These are phyloP conservation scores for Ophiostoma ulmi DNA, from an alignment of 2,329 filamentous ascomycete species.

Conservation along the genomic window DNA sequence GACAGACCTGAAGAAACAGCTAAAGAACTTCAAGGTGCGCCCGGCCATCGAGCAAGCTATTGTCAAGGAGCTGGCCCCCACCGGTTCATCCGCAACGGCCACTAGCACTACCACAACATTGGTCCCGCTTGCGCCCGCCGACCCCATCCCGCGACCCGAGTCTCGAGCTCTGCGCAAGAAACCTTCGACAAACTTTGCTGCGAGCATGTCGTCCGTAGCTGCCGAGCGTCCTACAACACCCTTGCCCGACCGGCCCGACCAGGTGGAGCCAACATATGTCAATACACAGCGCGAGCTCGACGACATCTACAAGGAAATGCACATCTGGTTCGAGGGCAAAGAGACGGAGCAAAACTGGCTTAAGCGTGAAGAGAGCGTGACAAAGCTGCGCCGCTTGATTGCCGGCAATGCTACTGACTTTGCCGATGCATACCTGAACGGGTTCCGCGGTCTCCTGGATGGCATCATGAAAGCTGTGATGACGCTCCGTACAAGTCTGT, in stretches of 20 bases:
- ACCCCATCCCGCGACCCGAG: conserved; percentile 39
- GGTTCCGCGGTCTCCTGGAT: conserved; percentile 71
- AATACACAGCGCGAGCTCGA: conserved; percentile 85
- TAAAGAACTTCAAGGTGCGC: conserved; percentile 77
- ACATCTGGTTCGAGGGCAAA: conserved; percentile 73
- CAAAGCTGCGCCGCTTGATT: conserved; percentile 69
- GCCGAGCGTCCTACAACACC: conserved; percentile 56
- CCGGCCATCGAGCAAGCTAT: conserved; percentile 82
- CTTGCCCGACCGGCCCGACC: conserved; percentile 58
- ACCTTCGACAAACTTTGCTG: conserved; percentile 38
- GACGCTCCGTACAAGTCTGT: conserved; percentile 83
- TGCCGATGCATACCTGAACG: conserved; percentile 61
- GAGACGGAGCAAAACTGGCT: conserved; percentile 91
- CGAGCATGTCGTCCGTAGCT: conserved; percentile 47
- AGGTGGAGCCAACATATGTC: conserved; percentile 74
- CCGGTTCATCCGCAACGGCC: conserved; percentile 30
- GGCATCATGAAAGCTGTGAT: conserved; percentile 81
- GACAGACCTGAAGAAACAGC: conserved; percentile 79
- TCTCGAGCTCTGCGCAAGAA: conserved; percentile 30
- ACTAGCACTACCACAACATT: conserved; percentile 26
- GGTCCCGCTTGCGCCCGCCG: conserved; percentile 17
- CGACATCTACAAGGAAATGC: conserved; percentile 78
- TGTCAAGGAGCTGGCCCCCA: conserved; percentile 63
- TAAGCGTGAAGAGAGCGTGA: conserved; percentile 73
- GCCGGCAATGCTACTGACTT: conserved; percentile 82